A percentile compares a stretch with the other conserved stretches of the same genome.
phyloP scores from a whole-genome alignment of 1,139 yeast species.

The Entelexis sorbosivorans region DNA sequence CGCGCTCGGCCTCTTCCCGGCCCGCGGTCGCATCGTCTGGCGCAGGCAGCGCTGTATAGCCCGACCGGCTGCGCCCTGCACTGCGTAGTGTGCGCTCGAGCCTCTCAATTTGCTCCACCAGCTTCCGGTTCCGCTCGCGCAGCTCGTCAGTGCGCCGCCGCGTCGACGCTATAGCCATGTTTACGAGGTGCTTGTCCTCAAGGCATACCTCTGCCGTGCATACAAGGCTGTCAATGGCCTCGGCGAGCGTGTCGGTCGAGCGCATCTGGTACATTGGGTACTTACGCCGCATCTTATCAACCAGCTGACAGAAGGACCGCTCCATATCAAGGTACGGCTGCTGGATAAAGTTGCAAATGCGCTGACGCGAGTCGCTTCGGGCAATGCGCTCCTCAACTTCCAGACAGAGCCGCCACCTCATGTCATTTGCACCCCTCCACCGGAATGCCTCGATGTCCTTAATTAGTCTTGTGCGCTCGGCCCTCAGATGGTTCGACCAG shows the following conservation, averaged over 20 bases:
- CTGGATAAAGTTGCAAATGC: neutral
- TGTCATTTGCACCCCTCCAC: too few species aligned
- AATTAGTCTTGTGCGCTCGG: neutral
- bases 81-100: neutral
- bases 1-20: too few species aligned
- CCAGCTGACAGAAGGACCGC: neutral
- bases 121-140: neutral
- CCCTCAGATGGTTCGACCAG: neutral
- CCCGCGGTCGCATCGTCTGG: too few species aligned
- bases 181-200: neutral
- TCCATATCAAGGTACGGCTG: neutral
- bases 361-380: neutral
- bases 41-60: too few species aligned
- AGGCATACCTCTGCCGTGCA: neutral
- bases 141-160: neutral
- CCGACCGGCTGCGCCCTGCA: neutral
- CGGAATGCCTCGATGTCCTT: too few species aligned
- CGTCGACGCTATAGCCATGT: neutral
- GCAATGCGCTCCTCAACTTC: neutral
- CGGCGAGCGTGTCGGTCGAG: neutral
- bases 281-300: neutral
- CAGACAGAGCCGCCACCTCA: neutral
- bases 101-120: neutral
- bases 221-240: neutral
- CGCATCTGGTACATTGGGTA: slow-evolving; percentile 1